Evolutionary conservation across 768 basidiomycete genomes (phyloP).

Genomic region (Tulasnella sp.): DNA sequence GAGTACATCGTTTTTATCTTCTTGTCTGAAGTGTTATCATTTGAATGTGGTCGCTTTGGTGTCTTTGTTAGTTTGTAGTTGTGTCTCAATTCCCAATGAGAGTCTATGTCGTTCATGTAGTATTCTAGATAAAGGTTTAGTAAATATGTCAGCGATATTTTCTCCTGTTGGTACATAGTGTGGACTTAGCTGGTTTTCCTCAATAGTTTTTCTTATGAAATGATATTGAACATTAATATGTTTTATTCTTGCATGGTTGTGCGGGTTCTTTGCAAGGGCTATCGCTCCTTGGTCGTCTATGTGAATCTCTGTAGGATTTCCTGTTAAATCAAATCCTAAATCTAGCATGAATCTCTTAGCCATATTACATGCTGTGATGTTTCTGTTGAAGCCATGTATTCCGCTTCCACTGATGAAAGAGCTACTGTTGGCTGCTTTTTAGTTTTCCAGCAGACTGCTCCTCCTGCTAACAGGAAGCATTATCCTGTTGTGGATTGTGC

Average conservation of each 20-base stretch:
- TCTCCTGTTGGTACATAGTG: not conserved
- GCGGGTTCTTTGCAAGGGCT: not conserved
- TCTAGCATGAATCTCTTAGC: not conserved
- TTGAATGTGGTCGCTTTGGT: too few species aligned
- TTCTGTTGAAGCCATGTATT: slow-evolving; percentile 36
- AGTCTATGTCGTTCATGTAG: not conserved
- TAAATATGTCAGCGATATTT: slow-evolving; percentile 13
- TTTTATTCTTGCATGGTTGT: not conserved
- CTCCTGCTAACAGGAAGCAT: slow-evolving; percentile 20
- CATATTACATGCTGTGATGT: slow-evolving; percentile 32
- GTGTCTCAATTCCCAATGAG: not conserved
- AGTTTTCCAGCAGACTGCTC: slow-evolving; percentile 33
- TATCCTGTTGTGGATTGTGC: slow-evolving; percentile 34
- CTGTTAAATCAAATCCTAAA: too few species aligned
- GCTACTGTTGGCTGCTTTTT: slow-evolving; percentile 34
- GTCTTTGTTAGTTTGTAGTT: too few species aligned
- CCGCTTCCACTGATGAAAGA: slow-evolving; percentile 34
- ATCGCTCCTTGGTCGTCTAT: not conserved
- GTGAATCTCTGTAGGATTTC: too few species aligned
- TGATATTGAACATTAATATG: not conserved
- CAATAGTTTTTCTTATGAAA: not conserved
- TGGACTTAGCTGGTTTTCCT: not conserved
- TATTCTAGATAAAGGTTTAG: not conserved
- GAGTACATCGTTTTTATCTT: too few species aligned
- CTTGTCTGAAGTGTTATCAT: too few species aligned